These are phyloP conservation scores for Neopestalotiopsis rosae DNA, from an alignment of 2,329 filamentous ascomycete genomes.

Conservation along the genomic window DNA sequence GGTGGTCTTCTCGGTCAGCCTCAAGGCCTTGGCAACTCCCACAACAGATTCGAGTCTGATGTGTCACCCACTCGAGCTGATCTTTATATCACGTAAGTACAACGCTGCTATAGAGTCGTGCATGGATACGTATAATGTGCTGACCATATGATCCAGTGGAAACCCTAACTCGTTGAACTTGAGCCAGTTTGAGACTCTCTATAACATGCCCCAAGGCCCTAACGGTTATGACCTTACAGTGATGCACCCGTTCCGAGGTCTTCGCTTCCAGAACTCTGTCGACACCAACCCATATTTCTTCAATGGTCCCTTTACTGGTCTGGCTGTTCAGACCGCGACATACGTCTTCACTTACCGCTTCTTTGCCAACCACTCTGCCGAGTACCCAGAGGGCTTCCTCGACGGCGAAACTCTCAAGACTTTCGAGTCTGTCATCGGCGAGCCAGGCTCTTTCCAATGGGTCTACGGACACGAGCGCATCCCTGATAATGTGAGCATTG, in stretches of 20 bases:
- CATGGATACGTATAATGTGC: constrained; percentile 47
- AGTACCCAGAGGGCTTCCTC: constrained; percentile 8
- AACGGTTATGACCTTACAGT: constrained; percentile 47
- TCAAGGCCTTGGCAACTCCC: constrained; percentile 51
- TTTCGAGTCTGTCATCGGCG: background rate
- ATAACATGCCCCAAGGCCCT: constrained; percentile 52
- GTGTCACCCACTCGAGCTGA: constrained; percentile 56
- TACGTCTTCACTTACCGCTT: constrained; percentile 47
- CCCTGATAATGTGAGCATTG: constrained; percentile 37
- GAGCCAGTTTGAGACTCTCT: background rate
- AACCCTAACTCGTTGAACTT: background rate
- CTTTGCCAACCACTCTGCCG: constrained; percentile 45
- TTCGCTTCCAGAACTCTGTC: constrained; percentile 49
- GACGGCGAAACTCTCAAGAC: background rate
- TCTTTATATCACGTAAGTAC: constrained; percentile 53
- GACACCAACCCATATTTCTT: constrained; percentile 57
- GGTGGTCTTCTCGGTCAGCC: constrained; percentile 44
- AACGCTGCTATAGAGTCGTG: constrained; percentile 37
- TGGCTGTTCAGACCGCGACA: constrained; percentile 55
- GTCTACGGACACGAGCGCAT: constrained; percentile 39
- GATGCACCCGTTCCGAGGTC: constrained; percentile 25
- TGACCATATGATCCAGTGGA: background rate
- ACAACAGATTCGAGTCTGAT: constrained; percentile 60
- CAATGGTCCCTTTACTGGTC: constrained; percentile 54
- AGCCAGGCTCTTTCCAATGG: background rate